Evolutionary conservation across 257 asterid genomes (phyloP), one percentile per base, ranked within the genome.

Genomic region (Eustoma russellianum): DNA sequence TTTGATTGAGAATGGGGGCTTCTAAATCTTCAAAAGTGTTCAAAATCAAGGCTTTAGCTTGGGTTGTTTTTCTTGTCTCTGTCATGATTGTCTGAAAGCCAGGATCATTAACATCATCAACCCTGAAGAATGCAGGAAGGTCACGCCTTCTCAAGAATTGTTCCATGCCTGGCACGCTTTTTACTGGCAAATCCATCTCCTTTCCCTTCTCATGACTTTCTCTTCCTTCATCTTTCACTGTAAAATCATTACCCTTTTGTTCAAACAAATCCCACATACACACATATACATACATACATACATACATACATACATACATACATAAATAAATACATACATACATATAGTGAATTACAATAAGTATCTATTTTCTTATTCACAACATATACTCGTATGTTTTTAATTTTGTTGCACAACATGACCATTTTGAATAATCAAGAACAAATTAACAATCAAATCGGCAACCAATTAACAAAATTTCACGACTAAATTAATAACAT

Each of bases 1-100:
- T 72, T 24, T 61, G 75, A 52, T 64, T 50, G 41, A 77, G 70
- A 5, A 66, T 17, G 2, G 83, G 59, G 0, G 68, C 68, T 41
- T 77, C 77, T 13, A 77, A 57, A 43, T 61, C 70, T 15, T 77
- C 77, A 34, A 77, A 72, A 17, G 79, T 66, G 59, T 77, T 69
- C 51, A 77, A 59, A 50, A 72, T 63, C 13, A 72, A 70, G 6
- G 70, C 79, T 18, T 28, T 57, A 28, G 72, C 69, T 57, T 59
- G 54, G 1, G 59, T 41, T 40, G 67, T 53, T 30, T 52, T 65
- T 50, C 58, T 54, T 2, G 73, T 67, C 40, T 69, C 70, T 1
- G 49, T 43, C 11, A 46, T 41, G 41, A 60, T 17, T 7, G 45
- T 15, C 44, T 61, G 57, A 19, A 67, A 33, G 10, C 17, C 18